Base-by-base conservation (phyloP, 108 stramenopile genomes). In the Pseudonitzschia pungens region DNA sequence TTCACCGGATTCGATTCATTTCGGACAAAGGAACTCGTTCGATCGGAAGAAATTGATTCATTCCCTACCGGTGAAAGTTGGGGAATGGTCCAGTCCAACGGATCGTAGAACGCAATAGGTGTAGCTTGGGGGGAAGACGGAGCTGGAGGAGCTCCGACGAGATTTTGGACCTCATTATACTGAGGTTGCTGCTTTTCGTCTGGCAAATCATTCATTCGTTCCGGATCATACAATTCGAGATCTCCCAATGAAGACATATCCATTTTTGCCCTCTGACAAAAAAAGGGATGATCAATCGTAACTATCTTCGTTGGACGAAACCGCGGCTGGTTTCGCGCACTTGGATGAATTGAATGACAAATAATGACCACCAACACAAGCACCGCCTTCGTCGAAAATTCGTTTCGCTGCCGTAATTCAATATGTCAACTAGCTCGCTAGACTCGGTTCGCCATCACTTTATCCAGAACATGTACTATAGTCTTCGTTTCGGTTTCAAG, bases 1-100 rank as follows among this genome's bases (percentile, higher is more conserved):
- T 90, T 89, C 33, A 78, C 21, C 42, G 42, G 16, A n/a, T 57
- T 68, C 16, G 59, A 53, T 33, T 59, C 65, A n/a, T 72, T 69
- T 22, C 50, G 55, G 26, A 66, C 42, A 57, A 66, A 18, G 45
- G 45, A 11, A 18, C 1, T 48, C 14, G 1, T 4, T 48, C 45
- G 7, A 48, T 18, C 45, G 45, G 10, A 14, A 48, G 10, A 4
- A 18, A 48, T 1, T 2, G 18, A 11, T 4, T 48, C 45, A 11
- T 1, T 48, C 3, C 14, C 45, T 48, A 18, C 45, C 18, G 9
- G 1, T 18, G 14, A 1, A 4, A 8, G 7, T 11, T 12, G 9
- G 3, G 2, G 16, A 8, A 18, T 36, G 10, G 5, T 48, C 45
- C 45, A 48, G 45, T 48, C 45, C 45, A 48, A 48, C 45, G 45